These are phyloP conservation scores for Cupressus sempervirens DNA, from an alignment of 75 land plant species.

Conservation along the genomic window DNA sequence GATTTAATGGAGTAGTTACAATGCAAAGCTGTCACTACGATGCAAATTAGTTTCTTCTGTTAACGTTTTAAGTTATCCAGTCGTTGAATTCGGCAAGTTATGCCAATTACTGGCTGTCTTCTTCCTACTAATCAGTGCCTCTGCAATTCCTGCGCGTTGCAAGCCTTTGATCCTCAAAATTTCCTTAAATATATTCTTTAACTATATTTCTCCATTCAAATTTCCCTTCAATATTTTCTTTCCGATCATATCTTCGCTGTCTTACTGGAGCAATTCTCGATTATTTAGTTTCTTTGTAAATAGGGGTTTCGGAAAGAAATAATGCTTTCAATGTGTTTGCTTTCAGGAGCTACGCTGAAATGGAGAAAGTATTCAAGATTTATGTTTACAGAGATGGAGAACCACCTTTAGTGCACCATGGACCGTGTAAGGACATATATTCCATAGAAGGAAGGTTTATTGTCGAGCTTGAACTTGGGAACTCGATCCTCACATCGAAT, in stretches of 20 bases:
- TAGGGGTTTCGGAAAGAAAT: not conserved
- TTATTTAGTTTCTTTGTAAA: no score
- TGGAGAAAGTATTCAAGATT: conserved; percentile 86
- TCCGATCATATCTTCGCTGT: not conserved
- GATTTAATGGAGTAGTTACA: not conserved
- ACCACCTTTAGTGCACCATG: conserved; percentile 76
- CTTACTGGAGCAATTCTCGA: not conserved
- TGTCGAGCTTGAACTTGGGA: conserved; percentile 41
- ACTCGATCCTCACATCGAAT: conserved; percentile 31
- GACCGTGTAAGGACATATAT: conserved; percentile 86
- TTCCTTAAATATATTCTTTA: no score
- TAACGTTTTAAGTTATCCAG: no score
- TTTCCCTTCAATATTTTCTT: no score
- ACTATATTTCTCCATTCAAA: no score
- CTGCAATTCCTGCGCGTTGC: no score
- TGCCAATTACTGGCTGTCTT: no score
- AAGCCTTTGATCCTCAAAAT: no score
- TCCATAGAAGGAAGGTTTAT: conserved; percentile 68
- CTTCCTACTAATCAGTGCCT: no score
- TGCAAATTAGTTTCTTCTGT: no score
- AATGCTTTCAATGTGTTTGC: not conserved
- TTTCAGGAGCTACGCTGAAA: conserved; percentile 83
- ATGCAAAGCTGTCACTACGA: no score
- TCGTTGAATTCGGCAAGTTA: no score
- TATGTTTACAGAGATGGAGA: conserved; percentile 85